These are phyloP conservation scores for Cladophialophora immunda DNA, from an alignment of 2,329 filamentous ascomycete species.

Conservation along the genomic window DNA sequence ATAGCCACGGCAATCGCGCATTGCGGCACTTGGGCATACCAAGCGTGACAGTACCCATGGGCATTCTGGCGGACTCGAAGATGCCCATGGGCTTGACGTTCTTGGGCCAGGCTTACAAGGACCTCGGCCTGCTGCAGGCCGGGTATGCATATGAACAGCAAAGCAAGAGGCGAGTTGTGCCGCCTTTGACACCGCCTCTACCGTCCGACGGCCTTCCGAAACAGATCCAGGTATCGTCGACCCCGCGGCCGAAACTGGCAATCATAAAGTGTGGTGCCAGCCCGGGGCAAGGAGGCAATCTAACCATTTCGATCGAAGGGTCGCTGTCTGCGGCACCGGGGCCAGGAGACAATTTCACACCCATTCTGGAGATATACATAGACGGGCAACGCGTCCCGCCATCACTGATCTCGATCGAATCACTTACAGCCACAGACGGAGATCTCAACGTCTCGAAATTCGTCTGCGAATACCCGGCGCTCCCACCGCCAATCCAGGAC, in stretches of 20 bases:
- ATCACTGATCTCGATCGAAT: conserved; percentile 5
- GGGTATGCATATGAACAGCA: conserved; percentile 42
- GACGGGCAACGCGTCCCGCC: conserved; percentile 19
- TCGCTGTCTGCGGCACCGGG: not conserved
- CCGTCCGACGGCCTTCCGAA: conserved; percentile 14
- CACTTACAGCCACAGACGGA: not conserved
- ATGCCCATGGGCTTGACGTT: conserved; percentile 45
- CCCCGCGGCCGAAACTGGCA: conserved; percentile 3
- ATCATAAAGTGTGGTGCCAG: not conserved
- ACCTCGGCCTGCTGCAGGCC: conserved; percentile 40
- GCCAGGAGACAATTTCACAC: not conserved
- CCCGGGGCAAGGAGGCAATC: not conserved
- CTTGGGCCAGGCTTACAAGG: conserved; percentile 41
- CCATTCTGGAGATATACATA: conserved; percentile 26
- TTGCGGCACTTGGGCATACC: conserved; percentile 44
- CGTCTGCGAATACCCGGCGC: conserved; percentile 2
- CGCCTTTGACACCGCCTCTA: conserved; percentile 28
- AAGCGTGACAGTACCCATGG: conserved; percentile 44
- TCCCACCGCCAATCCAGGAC: conserved; percentile 23
- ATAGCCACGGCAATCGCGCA: conserved; percentile 58
- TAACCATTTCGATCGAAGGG: not conserved
- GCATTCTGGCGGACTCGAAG: conserved; percentile 37
- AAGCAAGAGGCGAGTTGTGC: conserved; percentile 18
- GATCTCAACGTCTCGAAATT: not conserved
- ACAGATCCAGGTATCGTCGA: not conserved